Base-by-base conservation (phyloP, 192 early-diverging fungal species). In the Coemansia brasiliensis region DNA sequence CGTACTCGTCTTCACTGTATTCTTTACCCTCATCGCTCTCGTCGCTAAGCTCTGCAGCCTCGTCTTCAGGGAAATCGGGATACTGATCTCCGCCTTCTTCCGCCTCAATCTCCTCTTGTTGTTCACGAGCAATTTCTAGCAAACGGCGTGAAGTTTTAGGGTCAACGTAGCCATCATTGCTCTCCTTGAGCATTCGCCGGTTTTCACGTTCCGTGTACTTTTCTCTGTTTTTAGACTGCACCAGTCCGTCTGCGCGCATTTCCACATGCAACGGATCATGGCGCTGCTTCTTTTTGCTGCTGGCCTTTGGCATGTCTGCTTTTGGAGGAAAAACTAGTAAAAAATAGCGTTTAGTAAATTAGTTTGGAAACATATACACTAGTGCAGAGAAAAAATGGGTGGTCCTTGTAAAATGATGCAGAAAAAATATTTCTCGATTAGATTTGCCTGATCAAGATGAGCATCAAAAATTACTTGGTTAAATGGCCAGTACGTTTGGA, bases 251-350 rank as follows among this genome's bases (percentile, higher is more conserved):
- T 48, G 87, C 88, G 49, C 79, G 83, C 29, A 93, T 45, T 69
- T 94, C 89, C 15, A 91, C 85, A 66, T 91, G 87, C 20, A 95
- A 83, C 56, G 93, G 93, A 65, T 95, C 92, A 70, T 93, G 93
- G 15, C 93, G 88, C 46, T 27, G 25, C 65, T 71, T 68, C 54
- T 63, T 64, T 42, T 68, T 79, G 61, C 52, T 65, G 15, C 38
- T 27, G 11, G 58, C 62, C 37, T 53, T 67, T 15, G 75, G 75
- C 75, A 79, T 79, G 22, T 39, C 22, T 49, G 27, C 32, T 35
- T 35, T 5, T 35, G 32, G 10, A 35, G 32, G 10, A 10, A 9
- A 35, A 35, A 35, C 32, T 35, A 35, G 32, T 35, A 7, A 7
- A n/a, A 35, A 7, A 7, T 35, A 35, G 32, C 6, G 32, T 7